Evolutionary conservation across 257 asterid species (phyloP), one percentile per base, ranked within the genome.

Genomic region (Solanum peruvianum): DNA sequence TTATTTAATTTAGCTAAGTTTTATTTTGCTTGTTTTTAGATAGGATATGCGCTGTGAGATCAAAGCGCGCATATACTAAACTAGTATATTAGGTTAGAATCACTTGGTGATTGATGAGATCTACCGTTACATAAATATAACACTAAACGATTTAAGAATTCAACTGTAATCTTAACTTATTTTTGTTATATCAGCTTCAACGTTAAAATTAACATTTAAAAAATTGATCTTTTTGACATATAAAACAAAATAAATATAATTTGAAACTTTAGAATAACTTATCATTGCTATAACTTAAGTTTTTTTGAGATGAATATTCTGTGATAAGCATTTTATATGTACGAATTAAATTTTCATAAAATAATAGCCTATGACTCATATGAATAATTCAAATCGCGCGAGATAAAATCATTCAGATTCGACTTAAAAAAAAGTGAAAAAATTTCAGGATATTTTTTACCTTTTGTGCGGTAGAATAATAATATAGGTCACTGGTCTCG

Each of bases 251-350:
- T 5, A 37, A 5, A 5, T 21, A 23, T 1, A 2, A 3, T 21
- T 58, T 3, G 2, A 2, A 58, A 56, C 21, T 20, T 21, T 2
- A 58, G 1, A 21, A 20, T 58, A 21, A 20, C 21, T 8, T 21
- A 0, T 5, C 1, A 4, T 58, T 3, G 4, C 27, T 8, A 8
- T 10, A 3, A 58, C 1, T 11, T 8, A 4, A 20, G 27, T 21
- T 5, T 8, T 21, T 21, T 58, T 58, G 5, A 3, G 11, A 58
- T 58, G 6, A 21, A 8, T 12, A 58, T 20, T 18, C 0, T 3
- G 5, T 20, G 5, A 0, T 58, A 21, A 58, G 2, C 27, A 58
- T 5, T 58, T 58, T 58, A 2, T 8, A 20, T 0, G 25, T 1
- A 58, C 11, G 0, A 0, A 0, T 8, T 58, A 58, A 20, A 7